These are phyloP conservation scores for Saccharomycopsis sp. DNA, from an alignment of 805 yeast genomes.

Conservation along the genomic window DNA sequence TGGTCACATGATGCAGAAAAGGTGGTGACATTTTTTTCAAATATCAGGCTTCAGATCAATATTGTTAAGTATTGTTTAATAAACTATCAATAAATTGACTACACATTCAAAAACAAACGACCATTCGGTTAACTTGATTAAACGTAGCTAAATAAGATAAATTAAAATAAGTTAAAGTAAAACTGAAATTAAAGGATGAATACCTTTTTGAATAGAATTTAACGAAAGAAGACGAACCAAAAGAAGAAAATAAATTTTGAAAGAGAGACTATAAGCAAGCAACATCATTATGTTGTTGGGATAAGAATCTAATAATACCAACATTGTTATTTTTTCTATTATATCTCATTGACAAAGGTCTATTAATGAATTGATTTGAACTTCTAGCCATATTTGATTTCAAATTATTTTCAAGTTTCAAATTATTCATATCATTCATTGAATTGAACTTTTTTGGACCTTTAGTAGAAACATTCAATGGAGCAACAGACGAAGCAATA, in stretches of 20 bases:
- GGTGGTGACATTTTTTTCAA: too few species aligned
- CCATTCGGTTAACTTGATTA: too few species aligned
- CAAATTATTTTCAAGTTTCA: conserved; percentile 14
- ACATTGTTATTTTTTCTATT: conserved; percentile 15
- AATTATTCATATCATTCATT: conserved; percentile 11
- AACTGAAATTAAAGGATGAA: too few species aligned
- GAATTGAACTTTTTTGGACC: conserved; percentile 7
- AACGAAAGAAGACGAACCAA: not conserved
- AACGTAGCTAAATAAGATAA: not conserved
- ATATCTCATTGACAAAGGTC: conserved; percentile 12
- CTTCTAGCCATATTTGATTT: not conserved
- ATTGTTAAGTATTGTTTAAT: too few species aligned
- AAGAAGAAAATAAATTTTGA: too few species aligned
- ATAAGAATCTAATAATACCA: conserved; percentile 13
- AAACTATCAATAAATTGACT: too few species aligned
- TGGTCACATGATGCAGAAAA: too few species aligned
- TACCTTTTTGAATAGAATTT: not conserved
- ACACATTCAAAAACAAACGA: too few species aligned
- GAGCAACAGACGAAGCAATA: not conserved
- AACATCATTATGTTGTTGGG: conserved; percentile 7
- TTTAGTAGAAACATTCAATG: not conserved
- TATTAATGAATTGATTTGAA: not conserved
- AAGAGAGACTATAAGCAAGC: not conserved
- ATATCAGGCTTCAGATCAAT: too few species aligned
- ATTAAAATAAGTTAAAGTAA: not conserved